phyloP scores from a whole-genome alignment of 164 flowering plant species.

The Umbilicus rupestris region DNA sequence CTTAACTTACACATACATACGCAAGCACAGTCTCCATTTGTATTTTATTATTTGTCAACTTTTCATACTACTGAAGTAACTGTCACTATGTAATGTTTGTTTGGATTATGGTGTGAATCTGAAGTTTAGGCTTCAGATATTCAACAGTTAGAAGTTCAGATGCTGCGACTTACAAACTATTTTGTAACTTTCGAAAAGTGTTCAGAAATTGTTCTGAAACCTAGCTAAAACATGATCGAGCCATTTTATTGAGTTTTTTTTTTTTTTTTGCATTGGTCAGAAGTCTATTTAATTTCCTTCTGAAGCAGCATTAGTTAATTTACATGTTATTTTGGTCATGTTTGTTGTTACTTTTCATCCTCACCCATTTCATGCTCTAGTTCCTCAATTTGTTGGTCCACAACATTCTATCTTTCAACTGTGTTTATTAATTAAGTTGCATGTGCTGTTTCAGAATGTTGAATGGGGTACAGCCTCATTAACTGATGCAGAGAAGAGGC shows the following conservation, averaged over 20 bases:
- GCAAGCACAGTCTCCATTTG: not conserved
- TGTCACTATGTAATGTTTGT: not conserved
- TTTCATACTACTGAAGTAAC: not conserved
- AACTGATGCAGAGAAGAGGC: constrained; percentile 72
- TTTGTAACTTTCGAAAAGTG: too few species aligned
- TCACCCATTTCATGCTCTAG: not conserved
- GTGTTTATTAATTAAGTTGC: not conserved
- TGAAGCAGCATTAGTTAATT: not conserved
- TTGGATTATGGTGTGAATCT: too few species aligned
- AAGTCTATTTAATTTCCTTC: not conserved
- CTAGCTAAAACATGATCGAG: too few species aligned
- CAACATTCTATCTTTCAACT: not conserved
- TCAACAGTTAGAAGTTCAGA: not conserved
- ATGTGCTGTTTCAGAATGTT: constrained; percentile 38
- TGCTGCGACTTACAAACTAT: not conserved
- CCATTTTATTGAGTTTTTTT: not conserved
- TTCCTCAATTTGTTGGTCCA: not conserved
- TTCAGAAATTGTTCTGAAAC: too few species aligned
- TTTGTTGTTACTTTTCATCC: too few species aligned
- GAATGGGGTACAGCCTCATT: constrained; percentile 56
- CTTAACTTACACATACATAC: not conserved
- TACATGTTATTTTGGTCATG: not conserved
- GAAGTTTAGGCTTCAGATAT: not conserved
- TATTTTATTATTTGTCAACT: not conserved
- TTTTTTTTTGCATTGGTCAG: not conserved